These are phyloP conservation scores for Thielaviopsis cerberus DNA, from an alignment of 2,329 filamentous ascomycete genomes.

Conservation along the genomic window DNA sequence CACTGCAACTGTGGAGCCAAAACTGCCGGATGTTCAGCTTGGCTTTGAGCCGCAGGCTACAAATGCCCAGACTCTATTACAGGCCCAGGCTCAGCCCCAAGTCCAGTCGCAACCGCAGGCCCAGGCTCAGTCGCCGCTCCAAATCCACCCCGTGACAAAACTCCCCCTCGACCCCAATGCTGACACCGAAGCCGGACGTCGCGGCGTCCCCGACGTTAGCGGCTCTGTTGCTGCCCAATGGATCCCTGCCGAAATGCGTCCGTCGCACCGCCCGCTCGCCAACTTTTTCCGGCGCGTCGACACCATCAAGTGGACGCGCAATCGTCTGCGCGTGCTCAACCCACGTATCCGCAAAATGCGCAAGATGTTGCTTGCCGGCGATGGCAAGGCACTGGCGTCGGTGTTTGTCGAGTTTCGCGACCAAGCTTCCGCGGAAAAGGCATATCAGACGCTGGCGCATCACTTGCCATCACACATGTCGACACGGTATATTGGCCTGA, in stretches of 20 bases:
- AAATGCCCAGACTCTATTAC: neutral
- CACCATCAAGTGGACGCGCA: slow-evolving; percentile 76
- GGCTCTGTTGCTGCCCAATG: slow-evolving; percentile 50
- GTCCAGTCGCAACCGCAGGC: neutral
- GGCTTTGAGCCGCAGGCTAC: neutral
- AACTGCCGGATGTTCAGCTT: neutral
- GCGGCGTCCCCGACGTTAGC: slow-evolving; percentile 22
- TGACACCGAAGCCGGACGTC: slow-evolving; percentile 15
- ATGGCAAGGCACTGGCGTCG: slow-evolving; percentile 46
- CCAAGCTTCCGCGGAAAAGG: slow-evolving; percentile 66
- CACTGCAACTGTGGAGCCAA: neutral
- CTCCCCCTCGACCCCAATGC: slow-evolving; percentile 24
- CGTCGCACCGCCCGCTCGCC: slow-evolving; percentile 49
- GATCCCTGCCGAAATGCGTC: slow-evolving; percentile 54
- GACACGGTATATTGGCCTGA: slow-evolving; percentile 65
- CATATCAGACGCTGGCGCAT: slow-evolving; percentile 66
- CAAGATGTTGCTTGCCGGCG: slow-evolving; percentile 43
- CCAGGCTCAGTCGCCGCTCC: neutral
- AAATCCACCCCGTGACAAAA: slow-evolving; percentile 14
- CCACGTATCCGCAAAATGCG: slow-evolving; percentile 41
- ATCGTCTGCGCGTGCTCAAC: slow-evolving; percentile 24
- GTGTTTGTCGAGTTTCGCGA: slow-evolving; percentile 86
- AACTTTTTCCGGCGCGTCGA: slow-evolving; percentile 77
- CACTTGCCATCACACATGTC: slow-evolving; percentile 70
- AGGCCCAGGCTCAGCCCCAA: slow-evolving; percentile 1